A percentile compares a stretch with the other conserved stretches of the same genome.
Evolutionary conservation across 495 filamentous ascomycete species (phyloP).

Genomic region (Jackrogersella multiformis): DNA sequence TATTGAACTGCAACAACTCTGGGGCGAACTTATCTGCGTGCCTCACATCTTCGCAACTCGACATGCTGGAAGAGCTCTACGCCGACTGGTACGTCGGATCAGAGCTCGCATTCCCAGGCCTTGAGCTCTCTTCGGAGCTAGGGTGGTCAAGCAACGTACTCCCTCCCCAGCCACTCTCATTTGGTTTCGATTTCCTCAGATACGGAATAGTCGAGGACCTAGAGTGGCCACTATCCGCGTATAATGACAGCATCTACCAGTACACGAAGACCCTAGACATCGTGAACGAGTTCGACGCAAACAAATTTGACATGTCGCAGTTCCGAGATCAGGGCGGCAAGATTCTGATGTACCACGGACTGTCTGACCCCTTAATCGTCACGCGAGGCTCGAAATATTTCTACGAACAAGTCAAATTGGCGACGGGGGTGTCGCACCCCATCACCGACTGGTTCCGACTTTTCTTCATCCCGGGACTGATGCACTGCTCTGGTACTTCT

Average conservation of each 20-base stretch:
- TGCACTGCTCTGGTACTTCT: constrained; percentile 46
- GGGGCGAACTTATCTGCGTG: constrained; percentile 53
- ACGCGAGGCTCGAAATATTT: constrained; percentile 51
- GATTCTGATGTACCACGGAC: constrained; percentile 64
- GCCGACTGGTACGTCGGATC: constrained; percentile 55
- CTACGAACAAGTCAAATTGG: constrained; percentile 46
- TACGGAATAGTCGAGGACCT: constrained; percentile 53
- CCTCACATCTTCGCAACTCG: constrained; percentile 61
- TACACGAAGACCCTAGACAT: constrained; percentile 8
- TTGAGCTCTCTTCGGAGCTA: constrained; percentile 49
- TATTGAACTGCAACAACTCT: constrained; percentile 56
- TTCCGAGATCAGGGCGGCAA: constrained; percentile 61
- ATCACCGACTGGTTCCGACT: constrained; percentile 45
- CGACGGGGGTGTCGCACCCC: constrained; percentile 18
- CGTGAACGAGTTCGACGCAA: constrained; percentile 48
- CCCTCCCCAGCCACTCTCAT: constrained; percentile 9
- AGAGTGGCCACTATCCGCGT: constrained; percentile 48
- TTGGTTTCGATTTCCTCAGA: constrained; percentile 49
- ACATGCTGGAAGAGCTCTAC: constrained; percentile 62
- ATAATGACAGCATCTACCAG: constrained; percentile 44
- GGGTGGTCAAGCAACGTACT: constrained; percentile 29
- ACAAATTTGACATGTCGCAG: constrained; percentile 56
- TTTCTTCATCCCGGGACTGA: constrained; percentile 52
- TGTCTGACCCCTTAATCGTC: constrained; percentile 58
- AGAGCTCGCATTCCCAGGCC: constrained; percentile 60